Evolutionary conservation across 2,329 filamentous ascomycete genomes (phyloP).

Genomic region (Penicillium olsonii): DNA sequence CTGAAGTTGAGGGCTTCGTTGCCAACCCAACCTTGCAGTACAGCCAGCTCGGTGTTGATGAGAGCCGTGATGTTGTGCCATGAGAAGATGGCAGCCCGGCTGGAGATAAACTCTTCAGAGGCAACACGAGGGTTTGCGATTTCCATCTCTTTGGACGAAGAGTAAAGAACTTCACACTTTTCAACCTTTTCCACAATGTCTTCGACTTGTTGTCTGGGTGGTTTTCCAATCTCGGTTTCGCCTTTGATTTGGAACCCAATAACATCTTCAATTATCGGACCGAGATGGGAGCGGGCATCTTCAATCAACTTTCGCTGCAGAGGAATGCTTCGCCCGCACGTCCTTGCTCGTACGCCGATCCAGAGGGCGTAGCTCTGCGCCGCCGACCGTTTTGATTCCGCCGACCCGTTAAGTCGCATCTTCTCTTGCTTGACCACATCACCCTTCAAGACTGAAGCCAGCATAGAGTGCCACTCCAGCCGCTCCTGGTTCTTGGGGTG

Average conservation of each 20-base stretch:
- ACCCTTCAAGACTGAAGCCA: conserved; percentile 90
- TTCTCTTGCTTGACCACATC: conserved; percentile 98
- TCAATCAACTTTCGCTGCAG: conserved; percentile 87
- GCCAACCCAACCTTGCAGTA: conserved; percentile 94
- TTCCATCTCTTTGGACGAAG: conserved; percentile 74
- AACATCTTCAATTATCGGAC: conserved; percentile 79
- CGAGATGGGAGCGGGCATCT: conserved; percentile 73
- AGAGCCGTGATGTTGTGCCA: conserved; percentile 98
- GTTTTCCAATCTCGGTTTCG: conserved; percentile 85
- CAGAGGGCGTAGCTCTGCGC: conserved; percentile 72
- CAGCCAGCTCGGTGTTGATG: conserved; percentile 90
- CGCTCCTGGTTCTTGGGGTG: conserved; percentile 86
- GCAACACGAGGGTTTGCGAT: conserved; percentile 73
- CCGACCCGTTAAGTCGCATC: conserved; percentile 83
- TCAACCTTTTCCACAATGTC: conserved; percentile 90
- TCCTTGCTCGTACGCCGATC: conserved; percentile 81
- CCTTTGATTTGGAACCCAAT: conserved; percentile 93
- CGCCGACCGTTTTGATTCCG: conserved; percentile 72
- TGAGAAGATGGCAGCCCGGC: conserved; percentile 83
- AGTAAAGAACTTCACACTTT: conserved; percentile 81
- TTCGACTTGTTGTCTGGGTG: conserved; percentile 82
- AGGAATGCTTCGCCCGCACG: conserved; percentile 79
- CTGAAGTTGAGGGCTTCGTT: conserved; percentile 93
- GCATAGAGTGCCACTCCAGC: conserved; percentile 97
- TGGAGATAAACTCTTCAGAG: conserved; percentile 75